Evolutionary conservation across 2,329 filamentous ascomycete species (phyloP), one percentile per base, ranked within the genome.

Genomic region (Paramyrothecium sp.): DNA sequence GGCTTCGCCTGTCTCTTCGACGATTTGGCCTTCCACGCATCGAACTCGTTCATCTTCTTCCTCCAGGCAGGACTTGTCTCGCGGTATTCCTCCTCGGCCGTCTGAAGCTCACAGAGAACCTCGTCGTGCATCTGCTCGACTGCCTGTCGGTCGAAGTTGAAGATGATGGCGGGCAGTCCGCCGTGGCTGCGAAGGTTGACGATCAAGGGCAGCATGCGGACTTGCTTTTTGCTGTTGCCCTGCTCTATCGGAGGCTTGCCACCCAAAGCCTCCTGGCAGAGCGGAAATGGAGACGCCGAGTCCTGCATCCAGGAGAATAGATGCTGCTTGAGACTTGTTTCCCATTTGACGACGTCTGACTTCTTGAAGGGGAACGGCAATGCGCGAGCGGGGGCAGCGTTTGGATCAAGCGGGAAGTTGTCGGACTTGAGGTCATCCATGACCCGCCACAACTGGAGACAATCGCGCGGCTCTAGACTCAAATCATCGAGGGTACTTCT

Each of bases 91-190:
- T 38, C n/a, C 47, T 75, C 72, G 2, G 62, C 64, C 1, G 48
- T 30, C 26, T 60, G 67, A 0, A 92, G 73, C 57, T 85, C 76
- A 1, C 70, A 63, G 2, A 88, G 68, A 0, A 92, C 63, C 0
- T 71, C 65, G 22, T 69, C 63, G 23, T 83, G 81, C 26, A 89
- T 81, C 11, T 71, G 69, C 69, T 92, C 89, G 64, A 90, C 93
- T 30, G 75, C 71, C 2, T 71, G 70, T 51, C 89, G 84, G 61
- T 92, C 88, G 63, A 90, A 94, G 67, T 91, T 90, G 77, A 94
- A 94, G 1, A 92, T 70, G 13, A 94, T 85, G 0, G 88, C 89
- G 0, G 90, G 90, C 1, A 94, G 77, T 0, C 87, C 88, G 56
- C 84, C 81, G 56, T 86, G 82, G 17, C 78, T 75, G 52, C 90